Conservation (phyloP, 495 filamentous ascomycete species). For the Ascodesmis nigricans region DNA sequence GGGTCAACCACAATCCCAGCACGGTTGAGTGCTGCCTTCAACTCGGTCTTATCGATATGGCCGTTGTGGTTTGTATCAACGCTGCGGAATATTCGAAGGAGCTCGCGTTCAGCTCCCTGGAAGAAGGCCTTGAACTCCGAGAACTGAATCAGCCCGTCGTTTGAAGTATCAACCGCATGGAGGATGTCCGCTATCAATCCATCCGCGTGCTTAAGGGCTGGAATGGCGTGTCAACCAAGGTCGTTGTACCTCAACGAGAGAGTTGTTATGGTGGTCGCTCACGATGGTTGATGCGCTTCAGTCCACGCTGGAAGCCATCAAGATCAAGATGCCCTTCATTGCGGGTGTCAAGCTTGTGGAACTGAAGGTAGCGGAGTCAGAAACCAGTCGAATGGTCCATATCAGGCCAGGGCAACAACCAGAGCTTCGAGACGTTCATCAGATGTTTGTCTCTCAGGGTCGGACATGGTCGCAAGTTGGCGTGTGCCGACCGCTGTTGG, state of each 20-base stretch:
- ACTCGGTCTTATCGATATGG: conserved; percentile 67
- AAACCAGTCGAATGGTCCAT: background rate
- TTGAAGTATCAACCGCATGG: conserved; percentile 57
- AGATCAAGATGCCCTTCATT: conserved; percentile 60
- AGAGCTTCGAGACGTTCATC: conserved; percentile 9
- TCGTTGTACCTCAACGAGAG: background rate
- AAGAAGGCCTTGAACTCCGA: conserved; percentile 79
- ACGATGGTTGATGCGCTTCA: conserved; percentile 79
- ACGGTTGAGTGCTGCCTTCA: conserved; percentile 50
- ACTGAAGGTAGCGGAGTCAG: conserved; percentile 2
- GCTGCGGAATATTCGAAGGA: conserved; percentile 57
- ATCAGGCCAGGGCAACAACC: conserved; percentile 10
- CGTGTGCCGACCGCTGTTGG: too few relatives aligned
- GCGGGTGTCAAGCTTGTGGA: conserved; percentile 43
- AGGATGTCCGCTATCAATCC: conserved; percentile 61
- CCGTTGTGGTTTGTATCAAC: conserved; percentile 78
- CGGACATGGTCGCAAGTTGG: too few relatives aligned
- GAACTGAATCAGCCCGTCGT: conserved; percentile 77
- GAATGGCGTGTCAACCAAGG: background rate
- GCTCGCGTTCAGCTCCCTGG: conserved; percentile 58
- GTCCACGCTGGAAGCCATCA: conserved; percentile 57
- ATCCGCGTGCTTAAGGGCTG: conserved; percentile 87
- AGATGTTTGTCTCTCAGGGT: conserved; percentile 15
- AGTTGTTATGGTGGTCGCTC: background rate
- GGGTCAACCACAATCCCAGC: conserved; percentile 63